Evolutionary conservation across 2,329 filamentous ascomycete genomes (phyloP).

Genomic region (Microsporum canis): DNA sequence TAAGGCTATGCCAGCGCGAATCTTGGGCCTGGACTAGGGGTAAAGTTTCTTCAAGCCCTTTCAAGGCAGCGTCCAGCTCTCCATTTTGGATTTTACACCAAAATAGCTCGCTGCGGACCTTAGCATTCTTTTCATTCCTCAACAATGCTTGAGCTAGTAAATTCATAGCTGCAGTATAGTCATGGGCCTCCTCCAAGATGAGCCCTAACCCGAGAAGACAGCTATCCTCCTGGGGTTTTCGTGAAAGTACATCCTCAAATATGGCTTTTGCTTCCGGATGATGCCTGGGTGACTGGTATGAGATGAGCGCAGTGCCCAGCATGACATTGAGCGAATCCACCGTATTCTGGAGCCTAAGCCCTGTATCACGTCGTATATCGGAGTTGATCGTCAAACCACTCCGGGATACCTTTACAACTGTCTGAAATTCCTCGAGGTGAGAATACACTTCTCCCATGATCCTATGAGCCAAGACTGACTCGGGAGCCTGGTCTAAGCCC

Average conservation of each 20-base stretch:
- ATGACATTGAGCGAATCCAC: conserved; percentile 63
- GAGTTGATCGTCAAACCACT: conserved; percentile 55
- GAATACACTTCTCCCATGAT: conserved; percentile 76
- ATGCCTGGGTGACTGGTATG: conserved; percentile 79
- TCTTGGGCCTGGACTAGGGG: conserved; percentile 52
- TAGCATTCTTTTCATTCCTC: conserved; percentile 61
- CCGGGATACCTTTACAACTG: conserved; percentile 64
- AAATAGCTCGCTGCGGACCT: conserved; percentile 72
- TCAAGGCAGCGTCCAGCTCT: conserved; percentile 55
- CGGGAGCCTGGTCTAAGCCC: conserved; percentile 49
- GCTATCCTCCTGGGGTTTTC: conserved; percentile 63
- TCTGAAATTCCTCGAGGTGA: conserved; percentile 73
- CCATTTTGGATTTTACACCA: conserved; percentile 84
- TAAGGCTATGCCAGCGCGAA: conserved; percentile 54
- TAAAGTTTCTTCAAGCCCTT: conserved; percentile 60
- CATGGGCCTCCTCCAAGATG: conserved; percentile 85
- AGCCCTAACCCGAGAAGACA: conserved; percentile 83
- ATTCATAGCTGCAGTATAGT: conserved; percentile 68
- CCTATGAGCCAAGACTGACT: conserved; percentile 72
- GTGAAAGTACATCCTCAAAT: conserved; percentile 68
- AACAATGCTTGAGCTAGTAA: conserved; percentile 67
- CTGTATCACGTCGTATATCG: conserved; percentile 53
- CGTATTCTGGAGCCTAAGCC: conserved; percentile 57
- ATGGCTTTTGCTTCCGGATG: conserved; percentile 78
- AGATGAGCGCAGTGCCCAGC: conserved; percentile 78